Evolutionary conservation across 2,329 filamentous ascomycete genomes (phyloP), one percentile per base, ranked within the genome.

Genomic region (Aspergillus carbonarius): DNA sequence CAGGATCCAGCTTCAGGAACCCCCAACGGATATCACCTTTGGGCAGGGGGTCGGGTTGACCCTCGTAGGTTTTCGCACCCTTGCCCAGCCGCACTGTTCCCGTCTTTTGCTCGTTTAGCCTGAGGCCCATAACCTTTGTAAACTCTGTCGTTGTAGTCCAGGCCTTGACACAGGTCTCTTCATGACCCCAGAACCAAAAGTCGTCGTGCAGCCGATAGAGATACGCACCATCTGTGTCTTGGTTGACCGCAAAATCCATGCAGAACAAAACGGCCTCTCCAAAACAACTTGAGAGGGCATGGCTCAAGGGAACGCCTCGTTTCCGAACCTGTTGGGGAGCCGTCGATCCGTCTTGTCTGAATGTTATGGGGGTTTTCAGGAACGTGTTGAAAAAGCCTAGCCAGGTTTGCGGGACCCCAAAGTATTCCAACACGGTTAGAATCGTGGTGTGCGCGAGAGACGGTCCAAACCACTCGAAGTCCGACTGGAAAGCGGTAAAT

Each of bases 161-260:
- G 0, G 84, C 86, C 44, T 80, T 77, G 20, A 81, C 77, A n/a
- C 82, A 83, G 2, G 74, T 77, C 3, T 74, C 62, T 49, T 86
- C 81, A 5, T 84, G 77, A 8, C 82, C 81, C 85, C 86, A 89
- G 68, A 88, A 85, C 86, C 86, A 89, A 53, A 88, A 78, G 62
- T 89, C 85, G 61, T 88, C 87, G 53, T 88, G 82, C 37, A 88
- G 76, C 12, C 87, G 83, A 68, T 86, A 86, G 10, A 89, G 71
- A n/a, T 79, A 76, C 1, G 76, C 74, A 0, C 85, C 85, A 5
- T 75, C 61, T 0, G 86, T 85, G 1, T 76, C 72, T 59, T 83
- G 81, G 57, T 88, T 89, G 56, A 89, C 80, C 0, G 85, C 79
- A 65, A 85, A 86, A 66, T 89, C 87, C 63, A 89, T 81, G 59